Evolutionary conservation across 129 eudicot species (phyloP).

Genomic region (Erigeron canadensis): DNA sequence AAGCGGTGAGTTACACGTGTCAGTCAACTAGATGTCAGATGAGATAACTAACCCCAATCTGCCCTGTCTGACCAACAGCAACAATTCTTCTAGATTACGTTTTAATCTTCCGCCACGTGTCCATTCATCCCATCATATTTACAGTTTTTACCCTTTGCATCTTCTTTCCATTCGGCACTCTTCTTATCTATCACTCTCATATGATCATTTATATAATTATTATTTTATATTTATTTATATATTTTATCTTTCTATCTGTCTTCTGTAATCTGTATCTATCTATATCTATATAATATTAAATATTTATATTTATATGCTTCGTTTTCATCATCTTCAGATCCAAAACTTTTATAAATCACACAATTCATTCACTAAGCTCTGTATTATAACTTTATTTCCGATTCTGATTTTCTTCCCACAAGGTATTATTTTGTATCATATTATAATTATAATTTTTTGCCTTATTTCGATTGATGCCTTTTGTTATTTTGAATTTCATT

Average conservation of each 20-base stretch:
- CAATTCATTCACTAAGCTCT: not conserved
- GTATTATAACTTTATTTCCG: not conserved
- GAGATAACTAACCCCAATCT: constrained; percentile 20
- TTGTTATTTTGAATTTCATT: not conserved
- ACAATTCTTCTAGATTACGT: constrained; percentile 40
- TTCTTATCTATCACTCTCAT: constrained; percentile 24
- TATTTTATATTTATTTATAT: too few species aligned
- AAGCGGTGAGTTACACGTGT: constrained; percentile 23
- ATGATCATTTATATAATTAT: constrained; percentile 48
- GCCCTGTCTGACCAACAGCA: constrained; percentile 16
- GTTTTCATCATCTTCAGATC: constrained; percentile 39
- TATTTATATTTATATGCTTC: not conserved
- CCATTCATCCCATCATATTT: not conserved
- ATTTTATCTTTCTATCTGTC: not conserved
- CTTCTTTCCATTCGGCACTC: constrained; percentile 41
- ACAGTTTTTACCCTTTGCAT: constrained; percentile 43
- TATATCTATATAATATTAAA: constrained; percentile 15
- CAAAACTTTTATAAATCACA: constrained; percentile 7
- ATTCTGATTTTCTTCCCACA: constrained; percentile 1
- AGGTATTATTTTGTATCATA: constrained; percentile 27
- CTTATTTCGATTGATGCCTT: not conserved
- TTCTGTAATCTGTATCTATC: not conserved
- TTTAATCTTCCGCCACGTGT: constrained; percentile 50
- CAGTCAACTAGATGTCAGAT: constrained; percentile 19
- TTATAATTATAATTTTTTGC: constrained; percentile 12